Conservation (phyloP, 2,329 filamentous ascomycete species). For the Nannizziopsis arthrosporioides region DNA sequence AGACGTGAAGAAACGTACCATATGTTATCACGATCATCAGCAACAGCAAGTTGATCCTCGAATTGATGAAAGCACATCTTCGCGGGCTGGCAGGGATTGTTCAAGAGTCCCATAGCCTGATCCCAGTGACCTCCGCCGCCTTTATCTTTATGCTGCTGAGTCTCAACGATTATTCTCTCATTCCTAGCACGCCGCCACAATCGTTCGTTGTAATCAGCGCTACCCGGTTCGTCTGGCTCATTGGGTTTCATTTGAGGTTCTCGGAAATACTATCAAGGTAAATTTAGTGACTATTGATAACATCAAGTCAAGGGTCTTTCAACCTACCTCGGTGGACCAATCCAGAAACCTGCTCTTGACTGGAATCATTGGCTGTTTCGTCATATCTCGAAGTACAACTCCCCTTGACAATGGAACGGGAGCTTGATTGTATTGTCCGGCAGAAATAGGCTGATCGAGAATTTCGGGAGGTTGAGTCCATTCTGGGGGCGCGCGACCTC, state of each 20-base stretch:
- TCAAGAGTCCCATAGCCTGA: constrained; percentile 67
- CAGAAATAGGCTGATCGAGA: constrained; percentile 53
- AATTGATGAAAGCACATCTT: constrained; percentile 98
- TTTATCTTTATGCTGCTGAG: constrained; percentile 82
- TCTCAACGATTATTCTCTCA: constrained; percentile 80
- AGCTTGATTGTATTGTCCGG: constrained; percentile 62
- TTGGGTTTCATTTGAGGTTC: constrained; percentile 97
- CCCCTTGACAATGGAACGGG: constrained; percentile 68
- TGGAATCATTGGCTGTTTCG: constrained; percentile 54
- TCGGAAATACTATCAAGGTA: constrained; percentile 61
- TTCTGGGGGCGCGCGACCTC: constrained; percentile 45
- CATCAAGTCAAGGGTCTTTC: neutral
- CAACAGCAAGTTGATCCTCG: constrained; percentile 86
- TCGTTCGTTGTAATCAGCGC: constrained; percentile 88
- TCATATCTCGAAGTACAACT: constrained; percentile 52
- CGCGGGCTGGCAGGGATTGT: constrained; percentile 77
- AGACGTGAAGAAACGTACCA: constrained; percentile 33
- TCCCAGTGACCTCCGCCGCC: constrained; percentile 82
- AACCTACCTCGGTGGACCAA: constrained; percentile 69
- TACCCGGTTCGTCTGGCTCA: constrained; percentile 91
- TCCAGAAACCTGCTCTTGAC: constrained; percentile 75
- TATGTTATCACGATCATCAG: constrained; percentile 84
- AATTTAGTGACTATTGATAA: neutral
- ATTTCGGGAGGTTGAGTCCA: constrained; percentile 61
- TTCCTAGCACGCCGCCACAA: constrained; percentile 88